Conservation (phyloP, 768 basidiomycete species). For the Nidularia pulvinata region DNA sequence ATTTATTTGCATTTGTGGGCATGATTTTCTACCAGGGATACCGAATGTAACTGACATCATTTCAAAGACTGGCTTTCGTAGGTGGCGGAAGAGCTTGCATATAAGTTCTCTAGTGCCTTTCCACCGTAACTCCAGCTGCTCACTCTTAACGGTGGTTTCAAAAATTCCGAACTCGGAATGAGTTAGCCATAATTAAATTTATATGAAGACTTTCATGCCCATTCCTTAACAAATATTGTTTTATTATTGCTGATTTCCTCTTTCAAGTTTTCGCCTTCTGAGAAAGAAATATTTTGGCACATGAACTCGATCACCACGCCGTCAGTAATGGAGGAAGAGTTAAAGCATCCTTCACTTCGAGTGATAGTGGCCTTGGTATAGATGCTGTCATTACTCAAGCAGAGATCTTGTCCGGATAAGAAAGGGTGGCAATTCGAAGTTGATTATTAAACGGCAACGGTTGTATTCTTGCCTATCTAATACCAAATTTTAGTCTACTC, state of each 20-base stretch:
- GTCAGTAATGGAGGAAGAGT: conserved; percentile 1
- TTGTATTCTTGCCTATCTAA: too few species aligned
- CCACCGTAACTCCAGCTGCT: background rate
- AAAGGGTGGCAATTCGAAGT: too few species aligned
- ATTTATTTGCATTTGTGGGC: conserved; percentile 19
- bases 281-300: conserved; percentile 26
- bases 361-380: background rate
- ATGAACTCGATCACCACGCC: conserved; percentile 21
- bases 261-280: conserved; percentile 21
- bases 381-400: too few species aligned
- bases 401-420: too few species aligned
- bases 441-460: too few species aligned
- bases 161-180: conserved; percentile 41
- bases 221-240: conserved; percentile 14
- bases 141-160: conserved; percentile 31
- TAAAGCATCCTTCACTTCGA: background rate
- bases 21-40: background rate
- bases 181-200: conserved; percentile 21
- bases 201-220: background rate
- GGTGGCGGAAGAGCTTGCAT: conserved; percentile 31
- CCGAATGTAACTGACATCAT: background rate
- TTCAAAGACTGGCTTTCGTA: conserved; percentile 29
- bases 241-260: conserved; percentile 19
- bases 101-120: conserved; percentile 11
- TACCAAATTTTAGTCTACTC: too few species aligned